These are phyloP conservation scores for Ophiostoma fasciatum DNA, from an alignment of 2,329 filamentous ascomycete genomes.

Conservation along the genomic window DNA sequence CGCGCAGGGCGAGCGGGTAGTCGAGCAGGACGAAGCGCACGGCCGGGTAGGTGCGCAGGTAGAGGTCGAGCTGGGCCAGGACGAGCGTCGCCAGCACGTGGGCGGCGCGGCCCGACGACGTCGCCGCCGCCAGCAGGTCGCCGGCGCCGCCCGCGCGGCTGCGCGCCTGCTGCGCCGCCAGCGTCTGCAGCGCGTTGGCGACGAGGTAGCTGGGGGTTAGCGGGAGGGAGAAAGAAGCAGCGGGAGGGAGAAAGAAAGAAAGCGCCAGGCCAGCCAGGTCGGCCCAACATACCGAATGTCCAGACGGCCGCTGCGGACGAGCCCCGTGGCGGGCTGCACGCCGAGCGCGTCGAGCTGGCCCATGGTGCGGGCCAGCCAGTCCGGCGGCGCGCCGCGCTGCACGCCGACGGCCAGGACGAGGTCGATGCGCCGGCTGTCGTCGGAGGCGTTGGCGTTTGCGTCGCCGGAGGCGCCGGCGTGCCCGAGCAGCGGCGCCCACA, in stretches of 20 bases:
- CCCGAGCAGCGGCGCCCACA: constrained; percentile 39
- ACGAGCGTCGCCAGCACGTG: constrained; percentile 44
- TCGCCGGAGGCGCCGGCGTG: constrained; percentile 17
- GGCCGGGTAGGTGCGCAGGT: constrained; percentile 35
- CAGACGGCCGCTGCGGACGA: constrained; percentile 38
- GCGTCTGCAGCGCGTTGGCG: constrained; percentile 44
- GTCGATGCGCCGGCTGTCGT: constrained; percentile 26
- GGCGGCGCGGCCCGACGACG: constrained; percentile 29
- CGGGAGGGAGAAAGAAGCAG: neutral
- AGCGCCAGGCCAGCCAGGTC: too few species aligned
- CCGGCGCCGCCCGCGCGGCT: neutral
- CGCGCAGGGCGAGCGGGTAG: constrained; percentile 40
- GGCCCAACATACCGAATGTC: constrained; percentile 41
- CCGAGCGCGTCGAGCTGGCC: constrained; percentile 41
- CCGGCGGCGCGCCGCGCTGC: constrained; percentile 36
- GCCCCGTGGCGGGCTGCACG: constrained; percentile 26
- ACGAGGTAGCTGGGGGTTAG: constrained; percentile 36
- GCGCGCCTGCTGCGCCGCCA: constrained; percentile 27
- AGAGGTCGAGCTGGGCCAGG: constrained; percentile 45
- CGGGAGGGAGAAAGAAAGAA: neutral
- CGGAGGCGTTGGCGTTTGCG: neutral
- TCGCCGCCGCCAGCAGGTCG: constrained; percentile 27
- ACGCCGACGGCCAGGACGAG: constrained; percentile 46
- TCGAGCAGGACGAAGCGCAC: constrained; percentile 44
- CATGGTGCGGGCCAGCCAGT: constrained; percentile 32